Base-by-base conservation (phyloP, 208 protist genomes). In the Porcisia hertigi region DNA sequence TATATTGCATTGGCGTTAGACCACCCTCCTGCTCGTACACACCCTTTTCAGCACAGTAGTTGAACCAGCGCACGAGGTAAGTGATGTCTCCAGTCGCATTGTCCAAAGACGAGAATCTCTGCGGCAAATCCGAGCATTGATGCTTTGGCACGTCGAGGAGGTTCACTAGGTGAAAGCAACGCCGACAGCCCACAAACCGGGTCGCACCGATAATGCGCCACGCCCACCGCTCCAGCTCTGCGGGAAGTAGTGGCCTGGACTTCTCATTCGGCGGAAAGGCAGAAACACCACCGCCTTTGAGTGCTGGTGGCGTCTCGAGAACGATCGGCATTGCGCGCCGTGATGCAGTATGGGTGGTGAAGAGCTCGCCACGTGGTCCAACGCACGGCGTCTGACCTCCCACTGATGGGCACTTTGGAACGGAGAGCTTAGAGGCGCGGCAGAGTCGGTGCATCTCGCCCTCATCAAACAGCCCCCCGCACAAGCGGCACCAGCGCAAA, bases 401-500 rank as follows among this genome's bases (percentile, higher is more conserved):
- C 34, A 76, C 73, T 45, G 67, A 73, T 36, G 70, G 70, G 54
- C 79, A 81, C 45, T 64, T 54, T n/a, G 69, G 82, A 23, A 49
- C 18, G 20, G 71, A 84, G 16, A 76, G 58, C 66, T 74, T 75
- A 25, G 53, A 83, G 67, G 58, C 72, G 47, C 80, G 83, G 59
- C 73, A 39, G 12, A 87, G 54, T 20, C 86, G 86, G 45, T 83
- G 43, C 54, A 87, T 69, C 57, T 89, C 87, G 1, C 76, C 71
- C 9, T 85, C 52, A 66, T 95, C 88, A 73, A 88, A 87, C 8
- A 95, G 79, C 11, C 67, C 75, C 34, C 73, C 82, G 67, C 91
- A 95, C 65, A 92, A 66, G 36, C 87, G 73, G 69, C 91, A 95
- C 91, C 91, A 95, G 49, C 84, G 71, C 71, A 93, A 73, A 4